Percentiles rank a stretch among this genome's conserved stretches.
These are phyloP conservation scores for Schizosaccharomyces octosporus DNA, from an alignment of 805 yeast genomes.

Conservation along the genomic window DNA sequence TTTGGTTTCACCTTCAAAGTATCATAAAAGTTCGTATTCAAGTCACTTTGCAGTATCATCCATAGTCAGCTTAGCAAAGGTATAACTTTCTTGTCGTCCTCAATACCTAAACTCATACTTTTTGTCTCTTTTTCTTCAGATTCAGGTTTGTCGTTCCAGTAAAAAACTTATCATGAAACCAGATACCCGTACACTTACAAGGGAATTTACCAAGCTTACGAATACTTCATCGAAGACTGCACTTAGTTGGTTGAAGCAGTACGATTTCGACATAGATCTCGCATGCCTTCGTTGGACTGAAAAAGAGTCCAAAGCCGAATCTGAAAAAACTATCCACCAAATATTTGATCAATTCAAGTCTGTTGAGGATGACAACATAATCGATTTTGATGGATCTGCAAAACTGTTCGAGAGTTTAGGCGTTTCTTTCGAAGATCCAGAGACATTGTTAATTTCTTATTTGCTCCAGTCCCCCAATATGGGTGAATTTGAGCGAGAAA, in stretches of 20 bases:
- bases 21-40: no score
- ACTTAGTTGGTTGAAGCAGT: not conserved
- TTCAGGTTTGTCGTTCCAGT: no score
- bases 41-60: no score
- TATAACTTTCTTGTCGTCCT: no score
- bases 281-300: not conserved
- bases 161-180: not conserved
- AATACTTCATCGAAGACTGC: not conserved
- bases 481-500: conserved; percentile 30
- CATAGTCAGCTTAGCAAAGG: no score
- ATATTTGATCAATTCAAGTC: not conserved
- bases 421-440: conserved; percentile 49
- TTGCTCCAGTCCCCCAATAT: conserved; percentile 39
- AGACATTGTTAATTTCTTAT: conserved; percentile 45
- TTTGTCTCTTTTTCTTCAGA: no score
- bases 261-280: not conserved
- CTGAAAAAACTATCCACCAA: not conserved
- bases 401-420: conserved; percentile 40
- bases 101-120: no score
- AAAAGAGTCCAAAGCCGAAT: not conserved
- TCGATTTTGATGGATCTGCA: conserved; percentile 62
- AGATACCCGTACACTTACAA: not conserved
- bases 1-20: no score
- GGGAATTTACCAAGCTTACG: not conserved
- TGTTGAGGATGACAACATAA: conserved; percentile 15